Percentiles rank a stretch among this genome's conserved stretches.
Evolutionary conservation across 1,284 basidiomycete genomes (phyloP).

Genomic region (Trametes polyzona): DNA sequence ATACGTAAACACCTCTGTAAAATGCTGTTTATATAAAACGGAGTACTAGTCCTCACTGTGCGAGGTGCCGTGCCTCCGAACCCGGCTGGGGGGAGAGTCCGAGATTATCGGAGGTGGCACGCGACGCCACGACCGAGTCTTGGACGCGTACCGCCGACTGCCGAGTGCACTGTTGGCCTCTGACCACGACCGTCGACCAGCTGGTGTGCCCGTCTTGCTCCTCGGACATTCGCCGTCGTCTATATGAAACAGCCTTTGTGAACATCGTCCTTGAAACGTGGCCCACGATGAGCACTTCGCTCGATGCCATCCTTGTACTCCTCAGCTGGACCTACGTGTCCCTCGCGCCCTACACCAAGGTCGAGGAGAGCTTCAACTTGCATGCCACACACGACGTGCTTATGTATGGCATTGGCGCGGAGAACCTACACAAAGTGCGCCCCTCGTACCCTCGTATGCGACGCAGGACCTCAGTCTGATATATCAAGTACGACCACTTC

Average conservation of each 20-base stretch:
- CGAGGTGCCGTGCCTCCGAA: neutral
- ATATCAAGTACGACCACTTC: constrained; percentile 85
- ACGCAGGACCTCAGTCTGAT: neutral
- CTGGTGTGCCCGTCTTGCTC: neutral
- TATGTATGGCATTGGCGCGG: constrained; percentile 64
- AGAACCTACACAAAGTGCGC: constrained; percentile 55
- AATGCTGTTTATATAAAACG: neutral
- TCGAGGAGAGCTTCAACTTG: constrained; percentile 96
- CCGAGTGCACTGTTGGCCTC: neutral
- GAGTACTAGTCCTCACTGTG: no score
- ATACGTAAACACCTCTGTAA: no score
- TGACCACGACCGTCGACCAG: neutral
- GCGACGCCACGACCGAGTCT: neutral
- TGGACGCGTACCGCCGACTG: neutral
- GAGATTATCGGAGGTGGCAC: neutral
- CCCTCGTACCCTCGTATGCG: neutral
- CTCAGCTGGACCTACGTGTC: constrained; percentile 71
- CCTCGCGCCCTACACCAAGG: constrained; percentile 90
- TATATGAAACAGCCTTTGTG: neutral
- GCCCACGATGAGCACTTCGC: constrained; percentile 39
- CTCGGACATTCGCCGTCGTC: no score
- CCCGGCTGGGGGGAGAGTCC: neutral
- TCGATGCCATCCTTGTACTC: constrained; percentile 62
- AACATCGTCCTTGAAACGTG: neutral
- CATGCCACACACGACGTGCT: constrained; percentile 92